These are phyloP conservation scores for Phialocephala sp. DNA, from an alignment of 2,329 filamentous ascomycete species.

Conservation along the genomic window DNA sequence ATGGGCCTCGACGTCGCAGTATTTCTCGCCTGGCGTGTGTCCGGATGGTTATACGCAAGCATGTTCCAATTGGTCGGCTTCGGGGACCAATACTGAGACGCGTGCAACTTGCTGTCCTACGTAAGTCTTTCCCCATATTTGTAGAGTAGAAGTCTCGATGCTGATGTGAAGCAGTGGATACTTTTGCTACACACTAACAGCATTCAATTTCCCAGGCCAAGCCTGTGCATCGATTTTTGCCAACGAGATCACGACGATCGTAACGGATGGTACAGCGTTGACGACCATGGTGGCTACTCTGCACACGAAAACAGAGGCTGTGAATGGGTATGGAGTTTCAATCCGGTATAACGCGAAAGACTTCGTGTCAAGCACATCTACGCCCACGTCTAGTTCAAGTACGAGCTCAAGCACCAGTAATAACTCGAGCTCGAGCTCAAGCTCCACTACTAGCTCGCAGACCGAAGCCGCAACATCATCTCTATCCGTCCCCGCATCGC, in stretches of 20 bases:
- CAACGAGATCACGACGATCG: constrained; percentile 9
- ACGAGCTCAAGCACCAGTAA: not conserved
- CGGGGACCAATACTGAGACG: constrained; percentile 13
- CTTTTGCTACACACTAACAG: constrained; percentile 12
- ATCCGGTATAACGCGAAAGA: constrained; percentile 16
- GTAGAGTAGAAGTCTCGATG: not conserved
- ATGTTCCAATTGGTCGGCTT: constrained; percentile 3
- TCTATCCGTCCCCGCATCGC: too few species aligned
- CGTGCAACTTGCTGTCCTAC: constrained; percentile 20
- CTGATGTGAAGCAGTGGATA: constrained; percentile 12
- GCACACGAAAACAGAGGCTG: constrained; percentile 13
- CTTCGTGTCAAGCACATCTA: not conserved
- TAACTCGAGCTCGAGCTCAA: not conserved
- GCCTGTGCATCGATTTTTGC: constrained; percentile 13
- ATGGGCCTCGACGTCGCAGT: constrained; percentile 18
- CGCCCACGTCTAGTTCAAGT: not conserved
- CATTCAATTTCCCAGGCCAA: constrained; percentile 18
- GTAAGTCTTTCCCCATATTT: constrained; percentile 3
- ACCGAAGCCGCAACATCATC: too few species aligned
- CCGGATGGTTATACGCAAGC: constrained; percentile 20
- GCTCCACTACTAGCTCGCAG: not conserved
- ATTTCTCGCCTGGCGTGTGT: constrained; percentile 18
- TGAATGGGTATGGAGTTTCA: constrained; percentile 18
- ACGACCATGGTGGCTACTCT: constrained; percentile 5
- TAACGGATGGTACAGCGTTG: constrained; percentile 6